Evolutionary conservation across 2,329 filamentous ascomycete species (phyloP).

Genomic region (Lecanosticta acicola): DNA sequence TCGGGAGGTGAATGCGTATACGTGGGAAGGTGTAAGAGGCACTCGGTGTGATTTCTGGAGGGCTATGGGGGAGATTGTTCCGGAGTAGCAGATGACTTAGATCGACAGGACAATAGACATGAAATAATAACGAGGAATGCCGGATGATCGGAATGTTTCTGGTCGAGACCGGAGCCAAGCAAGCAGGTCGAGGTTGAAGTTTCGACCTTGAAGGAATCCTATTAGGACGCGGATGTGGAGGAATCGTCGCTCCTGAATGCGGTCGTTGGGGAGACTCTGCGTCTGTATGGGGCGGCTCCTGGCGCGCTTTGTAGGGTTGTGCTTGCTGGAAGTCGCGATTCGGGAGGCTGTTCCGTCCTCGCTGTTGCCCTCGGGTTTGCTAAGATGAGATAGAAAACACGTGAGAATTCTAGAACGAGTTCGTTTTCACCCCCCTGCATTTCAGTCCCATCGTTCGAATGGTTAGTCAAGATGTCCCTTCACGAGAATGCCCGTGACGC

Average conservation of each 20-base stretch:
- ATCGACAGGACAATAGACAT: too few species aligned
- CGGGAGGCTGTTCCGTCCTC: constrained; percentile 23
- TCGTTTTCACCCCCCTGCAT: too few species aligned
- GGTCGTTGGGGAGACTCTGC: constrained; percentile 28
- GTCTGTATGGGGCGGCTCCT: constrained; percentile 31
- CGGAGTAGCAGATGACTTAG: constrained; percentile 15
- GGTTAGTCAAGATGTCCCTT: too few species aligned
- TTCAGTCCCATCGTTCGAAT: too few species aligned
- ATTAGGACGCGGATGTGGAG: constrained; percentile 22
- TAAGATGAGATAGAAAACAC: too few species aligned
- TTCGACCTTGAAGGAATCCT: constrained; percentile 14
- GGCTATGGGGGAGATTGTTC: constrained; percentile 25
- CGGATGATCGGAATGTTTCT: constrained; percentile 28
- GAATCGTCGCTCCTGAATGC: constrained; percentile 22
- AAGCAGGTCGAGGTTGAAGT: constrained; percentile 25
- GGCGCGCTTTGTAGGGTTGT: constrained; percentile 26
- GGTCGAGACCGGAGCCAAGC: constrained; percentile 20
- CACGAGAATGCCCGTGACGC: too few species aligned
- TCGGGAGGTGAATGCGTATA: constrained; percentile 38
- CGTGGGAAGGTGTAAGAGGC: constrained; percentile 47
- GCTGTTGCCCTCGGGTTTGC: too few species aligned
- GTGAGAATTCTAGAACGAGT: too few species aligned
- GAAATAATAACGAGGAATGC: too few species aligned
- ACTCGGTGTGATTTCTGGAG: constrained; percentile 45
- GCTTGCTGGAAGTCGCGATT: constrained; percentile 21